Percentiles rank a stretch among this genome's conserved stretches.
These are phyloP conservation scores for Hondaea fermentalgiana DNA, from an alignment of 108 stramenopile genomes.

Conservation along the genomic window DNA sequence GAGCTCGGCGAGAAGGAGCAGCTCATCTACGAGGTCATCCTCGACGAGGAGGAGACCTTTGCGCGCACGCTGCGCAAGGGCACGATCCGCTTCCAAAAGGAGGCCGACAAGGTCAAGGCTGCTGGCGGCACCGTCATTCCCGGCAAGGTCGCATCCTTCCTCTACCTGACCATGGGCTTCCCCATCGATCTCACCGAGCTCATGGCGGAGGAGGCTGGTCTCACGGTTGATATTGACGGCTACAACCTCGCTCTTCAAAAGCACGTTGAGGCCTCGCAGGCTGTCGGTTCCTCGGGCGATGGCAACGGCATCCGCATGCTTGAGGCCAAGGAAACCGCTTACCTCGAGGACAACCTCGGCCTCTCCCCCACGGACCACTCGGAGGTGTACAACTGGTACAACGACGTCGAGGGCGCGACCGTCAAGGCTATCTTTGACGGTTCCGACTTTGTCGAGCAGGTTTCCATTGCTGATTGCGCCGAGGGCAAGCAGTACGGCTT, in stretches of 20 bases:
- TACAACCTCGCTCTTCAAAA: constrained; percentile 81
- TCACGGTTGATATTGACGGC: constrained; percentile 77
- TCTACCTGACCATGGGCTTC: constrained; percentile 96
- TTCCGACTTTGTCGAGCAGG: constrained; percentile 61
- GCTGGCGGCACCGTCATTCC: constrained; percentile 53
- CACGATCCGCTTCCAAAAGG: constrained; percentile 76
- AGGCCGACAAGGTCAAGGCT: constrained; percentile 37
- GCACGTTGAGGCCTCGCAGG: constrained; percentile 57
- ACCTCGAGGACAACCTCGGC: constrained; percentile 58
- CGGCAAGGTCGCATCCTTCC: constrained; percentile 81
- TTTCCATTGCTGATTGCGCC: constrained; percentile 52
- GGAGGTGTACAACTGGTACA: constrained; percentile 81
- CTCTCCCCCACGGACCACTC: constrained; percentile 68
- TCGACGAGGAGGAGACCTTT: constrained; percentile 90
- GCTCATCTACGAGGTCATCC: constrained; percentile 65
- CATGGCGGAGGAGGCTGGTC: constrained; percentile 94
- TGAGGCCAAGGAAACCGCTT: constrained; percentile 91
- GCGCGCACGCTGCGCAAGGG: constrained; percentile 90
- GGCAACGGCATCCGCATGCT: constrained; percentile 75
- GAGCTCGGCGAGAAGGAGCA: constrained; percentile 73
- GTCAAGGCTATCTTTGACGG: constrained; percentile 72
- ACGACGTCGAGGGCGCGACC: constrained; percentile 58
- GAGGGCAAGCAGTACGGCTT: constrained; percentile 73
- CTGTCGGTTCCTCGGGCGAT: constrained; percentile 57
- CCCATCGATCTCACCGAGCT: constrained; percentile 93